Evolutionary conservation across 148 eudicot species (phyloP).

Genomic region (Rhododendron molle): DNA sequence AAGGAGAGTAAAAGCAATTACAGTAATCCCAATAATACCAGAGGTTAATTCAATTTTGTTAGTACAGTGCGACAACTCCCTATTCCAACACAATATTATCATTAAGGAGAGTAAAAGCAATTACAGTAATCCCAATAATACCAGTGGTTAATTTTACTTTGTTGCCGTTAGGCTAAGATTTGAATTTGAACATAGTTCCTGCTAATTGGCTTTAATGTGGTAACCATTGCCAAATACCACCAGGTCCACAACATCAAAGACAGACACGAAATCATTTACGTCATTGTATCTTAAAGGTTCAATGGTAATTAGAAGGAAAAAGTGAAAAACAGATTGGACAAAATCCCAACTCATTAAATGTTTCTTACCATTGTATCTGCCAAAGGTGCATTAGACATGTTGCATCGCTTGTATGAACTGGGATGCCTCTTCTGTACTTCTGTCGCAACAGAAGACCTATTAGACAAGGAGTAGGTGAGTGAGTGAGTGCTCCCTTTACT

Average conservation of each 20-base stretch:
- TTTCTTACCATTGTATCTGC: not conserved
- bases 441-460: no score
- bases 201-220: not conserved
- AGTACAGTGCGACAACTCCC: no score
- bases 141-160: not conserved
- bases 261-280: not conserved
- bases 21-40: not conserved
- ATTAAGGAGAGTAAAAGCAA: no score
- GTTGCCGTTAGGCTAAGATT: not conserved
- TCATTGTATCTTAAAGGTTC: not conserved
- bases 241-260: not conserved
- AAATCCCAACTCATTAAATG: not conserved
- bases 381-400: not conserved
- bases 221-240: not conserved
- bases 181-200: not conserved
- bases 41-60: no score
- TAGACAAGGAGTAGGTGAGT: no score
- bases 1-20: not conserved
- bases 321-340: not conserved
- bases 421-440: no score
- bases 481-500: no score
- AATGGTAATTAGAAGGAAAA: not conserved
- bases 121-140: no score
- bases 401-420: not conserved
- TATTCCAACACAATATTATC: no score